A percentile compares a stretch with the other conserved stretches of the same genome.
phyloP scores from a whole-genome alignment of 2,329 filamentous ascomycete species.

The Leptographium radiaticola region DNA sequence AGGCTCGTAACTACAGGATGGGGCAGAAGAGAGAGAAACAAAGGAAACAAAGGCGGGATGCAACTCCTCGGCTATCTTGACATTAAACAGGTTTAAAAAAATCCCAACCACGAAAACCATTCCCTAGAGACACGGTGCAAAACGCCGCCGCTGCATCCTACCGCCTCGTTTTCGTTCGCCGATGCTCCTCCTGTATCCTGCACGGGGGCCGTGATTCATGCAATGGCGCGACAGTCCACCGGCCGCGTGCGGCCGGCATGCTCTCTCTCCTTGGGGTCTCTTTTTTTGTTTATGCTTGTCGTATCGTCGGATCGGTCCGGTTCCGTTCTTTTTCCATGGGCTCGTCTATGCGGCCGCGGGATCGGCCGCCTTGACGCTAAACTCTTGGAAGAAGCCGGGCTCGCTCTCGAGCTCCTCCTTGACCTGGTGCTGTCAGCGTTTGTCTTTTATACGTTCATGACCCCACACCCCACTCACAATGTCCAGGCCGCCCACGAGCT shows the following conservation, averaged over 20 bases:
- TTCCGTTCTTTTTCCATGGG: background rate
- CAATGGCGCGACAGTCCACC: background rate
- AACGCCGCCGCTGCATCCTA: background rate
- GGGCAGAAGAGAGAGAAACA: background rate
- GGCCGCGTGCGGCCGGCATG: background rate
- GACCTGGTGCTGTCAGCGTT: conserved; percentile 41
- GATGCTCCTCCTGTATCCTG: background rate
- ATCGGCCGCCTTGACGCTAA: conserved; percentile 39
- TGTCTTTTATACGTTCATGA: no score
- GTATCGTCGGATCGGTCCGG: background rate
- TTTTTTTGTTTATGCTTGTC: background rate
- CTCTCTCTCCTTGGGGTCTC: background rate
- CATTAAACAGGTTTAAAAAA: background rate
- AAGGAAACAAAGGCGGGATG: background rate
- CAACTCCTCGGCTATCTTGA: background rate
- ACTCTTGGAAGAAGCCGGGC: conserved; percentile 67
- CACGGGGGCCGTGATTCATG: background rate
- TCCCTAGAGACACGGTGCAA: background rate
- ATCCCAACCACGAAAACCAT: background rate
- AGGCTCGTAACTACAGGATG: no score
- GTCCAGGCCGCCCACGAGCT: conserved; percentile 84
- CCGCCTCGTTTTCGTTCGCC: background rate
- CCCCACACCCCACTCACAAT: no score
- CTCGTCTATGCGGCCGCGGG: conserved; percentile 13
- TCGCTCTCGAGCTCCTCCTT: conserved; percentile 86